A percentile compares a stretch with the other conserved stretches of the same genome.
Evolutionary conservation across 495 filamentous ascomycete species (phyloP).

Genomic region (Lindgomyces ingoldianus): DNA sequence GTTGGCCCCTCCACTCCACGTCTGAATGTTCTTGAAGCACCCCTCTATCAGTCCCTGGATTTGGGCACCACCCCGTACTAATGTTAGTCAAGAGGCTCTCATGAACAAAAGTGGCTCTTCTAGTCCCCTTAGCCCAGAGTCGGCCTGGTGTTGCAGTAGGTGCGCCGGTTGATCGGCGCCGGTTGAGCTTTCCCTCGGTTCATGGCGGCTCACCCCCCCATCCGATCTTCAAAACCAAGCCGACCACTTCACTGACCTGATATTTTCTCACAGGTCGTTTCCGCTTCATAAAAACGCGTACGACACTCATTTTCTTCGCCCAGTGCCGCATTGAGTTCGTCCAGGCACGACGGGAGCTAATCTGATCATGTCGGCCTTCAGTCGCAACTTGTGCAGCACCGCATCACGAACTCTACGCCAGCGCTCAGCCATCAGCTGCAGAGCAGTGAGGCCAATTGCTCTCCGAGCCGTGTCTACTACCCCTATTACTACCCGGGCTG

Average conservation of each 20-base stretch:
- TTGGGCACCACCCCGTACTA: too few species aligned
- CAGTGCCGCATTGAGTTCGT: constrained; percentile 26
- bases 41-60: too few species aligned
- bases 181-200: constrained; percentile 14
- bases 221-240: not conserved
- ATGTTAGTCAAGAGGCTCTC: not conserved
- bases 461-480: constrained; percentile 22
- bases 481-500: constrained; percentile 23
- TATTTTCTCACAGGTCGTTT: not conserved
- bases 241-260: not conserved
- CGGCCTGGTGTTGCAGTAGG: not conserved
- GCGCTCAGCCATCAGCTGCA: constrained; percentile 26
- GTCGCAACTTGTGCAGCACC: constrained; percentile 40
- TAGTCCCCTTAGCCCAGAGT: not conserved
- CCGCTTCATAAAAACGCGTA: constrained; percentile 22
- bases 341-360: constrained; percentile 32
- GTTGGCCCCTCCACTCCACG: too few species aligned
- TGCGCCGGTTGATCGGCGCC: not conserved
- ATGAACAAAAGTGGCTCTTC: not conserved
- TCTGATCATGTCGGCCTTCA: constrained; percentile 42
- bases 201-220: constrained; percentile 10
- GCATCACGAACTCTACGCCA: constrained; percentile 40
- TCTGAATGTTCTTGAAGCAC: too few species aligned
- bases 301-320: constrained; percentile 25
- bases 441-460: constrained; percentile 36